Conservation (phyloP, 108 stramenopile species). For the Fragilaria crotonensis region DNA sequence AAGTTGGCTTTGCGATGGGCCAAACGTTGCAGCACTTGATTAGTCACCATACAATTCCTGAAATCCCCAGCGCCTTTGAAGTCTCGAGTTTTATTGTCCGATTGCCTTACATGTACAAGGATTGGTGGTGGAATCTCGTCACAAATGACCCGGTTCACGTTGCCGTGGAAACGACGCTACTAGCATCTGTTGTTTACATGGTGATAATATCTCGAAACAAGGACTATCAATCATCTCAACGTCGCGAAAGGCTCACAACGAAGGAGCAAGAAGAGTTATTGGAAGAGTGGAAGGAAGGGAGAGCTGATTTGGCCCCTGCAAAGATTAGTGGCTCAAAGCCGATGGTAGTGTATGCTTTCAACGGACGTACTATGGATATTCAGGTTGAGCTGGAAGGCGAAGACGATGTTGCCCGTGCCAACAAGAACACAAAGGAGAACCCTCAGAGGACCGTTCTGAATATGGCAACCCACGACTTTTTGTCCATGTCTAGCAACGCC, state of each 20-base stretch:
- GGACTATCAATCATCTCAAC: conserved; percentile 37
- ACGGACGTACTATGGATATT: not conserved
- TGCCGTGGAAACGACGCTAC: conserved; percentile 88
- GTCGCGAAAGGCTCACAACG: conserved; percentile 39
- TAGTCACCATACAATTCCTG: not conserved
- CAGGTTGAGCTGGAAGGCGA: too few species aligned
- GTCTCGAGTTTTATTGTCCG: conserved; percentile 9
- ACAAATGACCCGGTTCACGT: conserved; percentile 88
- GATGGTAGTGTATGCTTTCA: not conserved
- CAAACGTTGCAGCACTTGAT: conserved; percentile 2
- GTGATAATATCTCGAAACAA: conserved; percentile 49
- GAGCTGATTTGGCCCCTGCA: conserved; percentile 69
- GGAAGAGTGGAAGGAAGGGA: conserved; percentile 76
- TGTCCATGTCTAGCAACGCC: conserved; percentile 41
- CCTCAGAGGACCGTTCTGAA: conserved; percentile 67
- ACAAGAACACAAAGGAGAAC: not conserved
- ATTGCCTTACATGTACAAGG: conserved; percentile 46
- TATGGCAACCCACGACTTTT: conserved; percentile 78
- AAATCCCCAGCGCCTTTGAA: not conserved
- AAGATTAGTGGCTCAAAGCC: not conserved
- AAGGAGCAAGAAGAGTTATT: conserved; percentile 80
- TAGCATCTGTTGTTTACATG: conserved; percentile 78
- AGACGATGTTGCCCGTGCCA: not conserved
- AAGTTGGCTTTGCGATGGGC: conserved; percentile 14
- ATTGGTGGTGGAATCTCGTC: conserved; percentile 83